A percentile compares a stretch with the other conserved stretches of the same genome.
Conservation (phyloP, 2,329 filamentous ascomycete species). For the Triangularia verruculosa region DNA sequence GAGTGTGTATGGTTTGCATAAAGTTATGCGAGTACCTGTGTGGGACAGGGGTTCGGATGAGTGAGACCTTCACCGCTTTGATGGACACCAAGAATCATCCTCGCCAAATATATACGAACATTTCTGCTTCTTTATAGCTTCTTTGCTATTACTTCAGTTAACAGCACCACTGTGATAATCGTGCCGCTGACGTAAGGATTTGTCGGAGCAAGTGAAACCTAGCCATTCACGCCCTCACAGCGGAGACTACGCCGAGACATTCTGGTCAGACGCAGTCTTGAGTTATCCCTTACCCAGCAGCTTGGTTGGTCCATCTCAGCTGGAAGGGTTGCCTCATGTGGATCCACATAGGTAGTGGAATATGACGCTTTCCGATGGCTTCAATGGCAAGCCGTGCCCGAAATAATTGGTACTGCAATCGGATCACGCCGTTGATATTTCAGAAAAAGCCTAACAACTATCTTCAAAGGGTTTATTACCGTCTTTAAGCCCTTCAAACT, state of each 20-base stretch:
- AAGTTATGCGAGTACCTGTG: neutral
- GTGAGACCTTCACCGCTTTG: neutral
- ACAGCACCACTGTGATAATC: no score
- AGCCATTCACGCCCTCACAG: neutral
- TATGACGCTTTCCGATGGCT: neutral
- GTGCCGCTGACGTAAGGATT: neutral
- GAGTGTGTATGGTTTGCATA: neutral
- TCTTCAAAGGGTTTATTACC: no score
- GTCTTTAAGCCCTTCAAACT: no score
- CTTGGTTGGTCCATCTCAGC: neutral
- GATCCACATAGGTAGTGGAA: neutral
- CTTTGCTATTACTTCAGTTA: no score
- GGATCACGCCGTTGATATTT: no score
- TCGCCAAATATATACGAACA: no score
- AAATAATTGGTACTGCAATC: no score
- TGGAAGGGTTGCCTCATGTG: neutral
- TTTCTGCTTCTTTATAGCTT: neutral
- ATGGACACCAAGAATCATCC: neutral
- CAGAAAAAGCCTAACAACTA: no score
- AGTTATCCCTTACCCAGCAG: neutral
- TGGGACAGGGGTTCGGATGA: neutral
- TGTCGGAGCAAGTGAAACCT: neutral
- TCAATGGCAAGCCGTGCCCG: no score
- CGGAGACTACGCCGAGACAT: neutral
- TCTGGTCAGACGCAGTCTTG: neutral